Percentiles rank a stretch among this genome's conserved stretches.
Conservation (phyloP, 805 yeast species). For the Teunomyces funiuensis region DNA sequence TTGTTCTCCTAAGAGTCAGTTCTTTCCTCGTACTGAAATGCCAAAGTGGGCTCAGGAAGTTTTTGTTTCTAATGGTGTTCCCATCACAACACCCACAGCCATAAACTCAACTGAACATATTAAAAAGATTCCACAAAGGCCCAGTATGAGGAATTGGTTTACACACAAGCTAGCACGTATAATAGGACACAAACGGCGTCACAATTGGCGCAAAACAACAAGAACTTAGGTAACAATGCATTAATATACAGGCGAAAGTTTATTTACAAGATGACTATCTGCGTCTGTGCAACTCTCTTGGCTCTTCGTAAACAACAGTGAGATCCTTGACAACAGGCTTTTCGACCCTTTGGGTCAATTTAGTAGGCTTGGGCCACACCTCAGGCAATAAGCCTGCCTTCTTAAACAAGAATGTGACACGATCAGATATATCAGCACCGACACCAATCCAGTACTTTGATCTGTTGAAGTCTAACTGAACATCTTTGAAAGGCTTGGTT, state of each 20-base stretch:
- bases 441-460: conserved; percentile 96
- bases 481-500: conserved; percentile 67
- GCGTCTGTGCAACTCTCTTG: conserved; percentile 31
- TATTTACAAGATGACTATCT: conserved; percentile 18
- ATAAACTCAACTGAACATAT: background rate
- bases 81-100: background rate
- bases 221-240: background rate
- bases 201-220: background rate
- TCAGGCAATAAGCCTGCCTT: conserved; percentile 71
- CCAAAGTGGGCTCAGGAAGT: background rate
- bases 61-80: background rate
- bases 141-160: background rate
- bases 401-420: conserved; percentile 73
- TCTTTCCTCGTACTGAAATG: background rate
- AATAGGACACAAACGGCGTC: background rate
- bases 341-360: conserved; percentile 32
- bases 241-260: conserved; percentile 4
- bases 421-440: conserved; percentile 90
- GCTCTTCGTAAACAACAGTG: conserved; percentile 31
- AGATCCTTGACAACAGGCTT: conserved; percentile 29
- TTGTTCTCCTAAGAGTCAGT: background rate
- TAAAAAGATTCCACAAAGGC: background rate
- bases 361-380: conserved; percentile 56
- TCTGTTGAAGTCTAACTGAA: conserved; percentile 81
- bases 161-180: background rate